Evolutionary conservation across 306 rosid species (phyloP), one percentile per base, ranked within the genome.

Genomic region (Abrus precatorius): DNA sequence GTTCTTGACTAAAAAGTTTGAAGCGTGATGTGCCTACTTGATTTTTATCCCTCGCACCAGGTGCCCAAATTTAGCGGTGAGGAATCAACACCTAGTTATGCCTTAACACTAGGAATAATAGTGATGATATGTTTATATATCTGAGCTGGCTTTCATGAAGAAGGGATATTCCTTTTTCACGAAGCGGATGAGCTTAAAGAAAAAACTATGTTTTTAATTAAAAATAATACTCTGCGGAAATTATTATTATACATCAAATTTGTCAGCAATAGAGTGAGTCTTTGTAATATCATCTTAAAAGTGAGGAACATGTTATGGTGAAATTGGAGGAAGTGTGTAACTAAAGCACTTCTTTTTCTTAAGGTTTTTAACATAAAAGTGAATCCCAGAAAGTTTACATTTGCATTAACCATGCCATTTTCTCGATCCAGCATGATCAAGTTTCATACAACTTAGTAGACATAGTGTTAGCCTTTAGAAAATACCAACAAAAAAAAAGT

Each of bases 11-110:
- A 65, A 41, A 72, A 55, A 75, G 33, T 83, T 47, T 65, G 71
- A 72, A 72, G n/a, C n/a, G 82, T 56, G 73, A 71, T 74, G 66
- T 67, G 45, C 69, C 72, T 65, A 72, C 14, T 52, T 74, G 49
- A 75, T 75, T 30, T 54, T 43, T 56, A 80, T 85, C 85, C 82
- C 71, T 53, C 47, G 88, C 74, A 76, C 70, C 74, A 28, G 78
- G 84, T 71, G 59, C 82, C 79, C 77, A 80, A 69, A 62, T 64
- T 83, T 59, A 76, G 80, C n/a, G 84, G 78, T 34, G 64, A 64
- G 68, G 69, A 84, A 80, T 69, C 68, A 67, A 74, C 78, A 9
- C 74, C 63, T 36, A 28, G 30, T 63, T 57, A 68, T 79, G 38
- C 60, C 33, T 63, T 9, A 57, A 77, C 76, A 59, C 64, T 60